Conservation (phyloP, 371 early-diverging fungal species). For the Phascolomyces articulosus region DNA sequence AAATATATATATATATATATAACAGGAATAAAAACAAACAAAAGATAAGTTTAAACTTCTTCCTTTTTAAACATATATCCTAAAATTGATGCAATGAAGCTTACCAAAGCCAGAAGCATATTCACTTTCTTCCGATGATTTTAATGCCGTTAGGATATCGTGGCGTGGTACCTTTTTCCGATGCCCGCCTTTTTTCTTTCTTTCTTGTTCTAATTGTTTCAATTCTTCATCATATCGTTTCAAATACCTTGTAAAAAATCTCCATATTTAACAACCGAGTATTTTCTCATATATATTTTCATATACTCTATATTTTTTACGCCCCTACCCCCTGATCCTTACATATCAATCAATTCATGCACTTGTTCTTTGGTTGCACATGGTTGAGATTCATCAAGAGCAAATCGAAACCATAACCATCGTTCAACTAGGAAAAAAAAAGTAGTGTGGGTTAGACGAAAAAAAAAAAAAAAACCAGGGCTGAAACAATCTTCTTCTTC, state of each 20-base stretch:
- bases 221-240: slow-evolving; percentile 58
- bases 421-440: slow-evolving; percentile 39
- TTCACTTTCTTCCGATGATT: slow-evolving; percentile 51
- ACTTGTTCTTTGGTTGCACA: slow-evolving; percentile 50
- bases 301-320: not conserved
- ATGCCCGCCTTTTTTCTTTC: slow-evolving; percentile 43
- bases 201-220: slow-evolving; percentile 43
- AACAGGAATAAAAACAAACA: not conserved
- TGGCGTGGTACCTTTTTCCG: slow-evolving; percentile 58
- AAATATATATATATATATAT: slow-evolving; percentile 15
- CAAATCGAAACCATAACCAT: slow-evolving; percentile 66
- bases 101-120: slow-evolving; percentile 64
- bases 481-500: slow-evolving; percentile 8
- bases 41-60: not conserved
- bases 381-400: slow-evolving; percentile 48
- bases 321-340: not conserved
- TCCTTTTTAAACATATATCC: slow-evolving; percentile 2
- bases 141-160: slow-evolving; percentile 47
- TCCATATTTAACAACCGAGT: too few relatives aligned
- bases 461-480: not conserved
- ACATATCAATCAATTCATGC: slow-evolving; percentile 43
- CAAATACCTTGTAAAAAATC: slow-evolving; percentile 30
- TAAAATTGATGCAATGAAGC: too few relatives aligned
- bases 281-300: not conserved
- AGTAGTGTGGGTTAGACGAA: not conserved